Base-by-base conservation (phyloP, 2,329 filamentous ascomycete genomes). In the Cylindrodendrum hubeiense region DNA sequence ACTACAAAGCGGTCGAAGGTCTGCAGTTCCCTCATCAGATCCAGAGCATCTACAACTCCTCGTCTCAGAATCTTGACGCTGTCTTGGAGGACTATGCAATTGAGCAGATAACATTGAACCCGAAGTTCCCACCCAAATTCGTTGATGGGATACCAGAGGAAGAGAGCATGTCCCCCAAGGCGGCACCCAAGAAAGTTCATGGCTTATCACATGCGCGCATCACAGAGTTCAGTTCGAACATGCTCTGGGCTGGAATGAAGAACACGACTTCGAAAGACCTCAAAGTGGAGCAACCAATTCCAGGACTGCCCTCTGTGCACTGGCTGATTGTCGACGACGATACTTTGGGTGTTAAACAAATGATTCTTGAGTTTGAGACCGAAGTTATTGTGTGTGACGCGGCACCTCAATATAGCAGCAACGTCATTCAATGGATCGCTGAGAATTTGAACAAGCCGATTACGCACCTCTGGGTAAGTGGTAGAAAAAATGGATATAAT, bases 341-440 rank as follows among this genome's bases (percentile, higher is more conserved):
- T 3, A 33, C 28, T 8, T 41, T 69, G 9, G 63, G 68, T 0
- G 56, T 67, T 0, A 71, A 71, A 7, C 60, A 71, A 24, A 49
- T 69, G 8, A 49, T 71, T 2, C 47, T 71, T 8, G 68, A 67
- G 50, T 69, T 71, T 39, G 60, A 71, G n/a, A 51, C 54, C 0
- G 58, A 69, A 2, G 60, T 69, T 0, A 65, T 69, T 39, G 63
- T 71, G 1, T 66, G 66, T 1, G 68, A 71, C 33, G 68, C 68
- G 0, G 63, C 68, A 2, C 63, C 57, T 0, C 55, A 57, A 7
- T 65, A 54, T 21, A 60, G 44, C 4, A 22, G 46, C 2, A 43
- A 37, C 1, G 66, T 67, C 8, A 67, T 56, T 2, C 4, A 69
- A 9, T 71, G 68, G 68, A 44, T 71, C 2, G 9, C 24, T 17